Evolutionary conservation across 208 protist species (phyloP).

Genomic region (Porcisia deanei): DNA sequence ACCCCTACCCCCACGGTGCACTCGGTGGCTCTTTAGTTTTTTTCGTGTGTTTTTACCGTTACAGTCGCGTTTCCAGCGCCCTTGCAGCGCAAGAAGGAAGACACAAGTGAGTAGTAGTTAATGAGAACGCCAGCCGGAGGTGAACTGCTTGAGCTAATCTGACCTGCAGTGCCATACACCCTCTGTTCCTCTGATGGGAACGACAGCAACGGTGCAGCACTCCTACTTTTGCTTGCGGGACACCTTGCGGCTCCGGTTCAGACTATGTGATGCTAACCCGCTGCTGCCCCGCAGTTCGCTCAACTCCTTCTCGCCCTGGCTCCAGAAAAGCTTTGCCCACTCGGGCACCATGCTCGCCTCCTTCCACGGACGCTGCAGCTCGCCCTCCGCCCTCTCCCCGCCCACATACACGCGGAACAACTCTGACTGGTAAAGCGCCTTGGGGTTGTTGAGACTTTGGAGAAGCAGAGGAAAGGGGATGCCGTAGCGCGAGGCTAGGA

Average conservation of each 20-base stretch:
- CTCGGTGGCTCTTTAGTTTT: neutral
- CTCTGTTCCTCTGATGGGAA: neutral
- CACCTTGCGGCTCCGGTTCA: constrained; percentile 16
- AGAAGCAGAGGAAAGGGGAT: constrained; percentile 79
- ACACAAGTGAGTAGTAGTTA: neutral
- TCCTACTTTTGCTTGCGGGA: constrained; percentile 37
- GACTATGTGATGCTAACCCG: constrained; percentile 9
- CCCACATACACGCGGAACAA: constrained; percentile 73
- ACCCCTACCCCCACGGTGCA: too few species aligned
- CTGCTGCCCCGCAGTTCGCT: constrained; percentile 26
- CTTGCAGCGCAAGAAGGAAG: neutral
- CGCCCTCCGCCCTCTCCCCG: constrained; percentile 40
- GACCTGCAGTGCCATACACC: neutral
- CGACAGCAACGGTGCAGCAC: neutral
- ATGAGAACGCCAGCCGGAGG: neutral
- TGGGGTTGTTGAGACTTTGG: constrained; percentile 83
- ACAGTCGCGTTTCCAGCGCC: neutral
- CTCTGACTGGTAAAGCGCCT: constrained; percentile 56
- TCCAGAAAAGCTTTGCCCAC: constrained; percentile 63
- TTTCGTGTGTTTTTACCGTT: neutral
- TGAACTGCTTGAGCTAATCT: neutral
- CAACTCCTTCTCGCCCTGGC: constrained; percentile 37
- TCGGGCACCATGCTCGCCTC: constrained; percentile 56
- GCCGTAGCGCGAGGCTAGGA: constrained; percentile 52
- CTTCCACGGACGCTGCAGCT: constrained; percentile 74